Base-by-base conservation (phyloP, 108 stramenopile genomes). In the Pseudonitzschia multiseries region DNA sequence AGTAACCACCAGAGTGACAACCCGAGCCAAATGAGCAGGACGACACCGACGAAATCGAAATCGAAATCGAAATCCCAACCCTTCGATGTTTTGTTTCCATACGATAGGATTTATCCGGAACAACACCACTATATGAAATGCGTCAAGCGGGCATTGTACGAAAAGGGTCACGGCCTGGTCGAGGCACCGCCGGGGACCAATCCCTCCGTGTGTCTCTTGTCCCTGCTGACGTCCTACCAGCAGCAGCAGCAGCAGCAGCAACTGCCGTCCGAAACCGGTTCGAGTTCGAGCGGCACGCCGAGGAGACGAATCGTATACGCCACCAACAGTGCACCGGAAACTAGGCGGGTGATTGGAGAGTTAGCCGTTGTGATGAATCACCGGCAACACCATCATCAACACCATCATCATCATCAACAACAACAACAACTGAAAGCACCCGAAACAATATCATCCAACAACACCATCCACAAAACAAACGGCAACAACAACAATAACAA, bases 211-310 rank as follows among this genome's bases (percentile, higher is more conserved):
- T 96, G 94, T 73, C 80, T 98, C 14, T 79, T 98, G 2, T 81
- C 90, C 50, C 84, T 97, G 28, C 93, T 98, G 70, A 96, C 97
- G 51, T 84, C 86, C 31, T 97, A 96, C 83, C 96, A 98, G 76
- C 80, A 82, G 44, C 93, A 94, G 0, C 57, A 91, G 54, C 85
- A 56, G 54, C 24, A 56, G 24, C 50, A 51, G 50, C 50, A 56
- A 26, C 54, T 1, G n/a, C 54, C 13, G 4, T 2, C 10, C 54
- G 54, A 56, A 78, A 20, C 61, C 62, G 32, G 73, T 69, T 3
- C 95, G 95, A 50, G 97, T 97, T 79, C 75, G 96, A 33, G 88
- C 97, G 27, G 96, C 96, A 71, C 97, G 96, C 74, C 96, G 95
- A 14, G 26, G 54, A 56, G 54, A 56, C 21, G 26, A 2, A 56